Evolutionary conservation across 441 rosid species (phyloP).

Genomic region (Hura crepitans): DNA sequence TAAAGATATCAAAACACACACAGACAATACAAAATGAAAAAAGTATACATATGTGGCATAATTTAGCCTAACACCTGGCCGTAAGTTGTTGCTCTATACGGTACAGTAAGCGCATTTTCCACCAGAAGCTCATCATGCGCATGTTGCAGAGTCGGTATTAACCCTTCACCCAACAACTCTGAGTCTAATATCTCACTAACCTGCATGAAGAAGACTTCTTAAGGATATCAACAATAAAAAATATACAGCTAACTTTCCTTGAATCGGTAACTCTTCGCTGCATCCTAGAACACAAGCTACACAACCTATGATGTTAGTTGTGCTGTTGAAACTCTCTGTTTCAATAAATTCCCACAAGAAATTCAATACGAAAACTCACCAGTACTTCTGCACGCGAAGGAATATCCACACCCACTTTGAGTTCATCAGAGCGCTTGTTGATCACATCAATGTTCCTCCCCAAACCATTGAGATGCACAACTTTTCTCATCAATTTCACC

Average conservation of each 20-base stretch:
- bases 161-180: conserved; percentile 92
- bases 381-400: conserved; percentile 73
- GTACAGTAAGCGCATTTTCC: conserved; percentile 75
- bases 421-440: conserved; percentile 83
- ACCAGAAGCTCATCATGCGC: conserved; percentile 80
- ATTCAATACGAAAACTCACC: conserved; percentile 43
- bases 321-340: neutral
- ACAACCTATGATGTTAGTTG: neutral
- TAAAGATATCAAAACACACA: neutral
- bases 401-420: conserved; percentile 59
- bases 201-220: conserved; percentile 33
- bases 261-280: conserved; percentile 9
- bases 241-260: neutral
- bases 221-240: neutral
- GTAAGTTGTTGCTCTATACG: conserved; percentile 73
- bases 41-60: neutral
- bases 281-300: neutral
- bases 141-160: conserved; percentile 90
- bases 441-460: conserved; percentile 48
- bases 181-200: conserved; percentile 96
- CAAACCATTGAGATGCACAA: conserved; percentile 63
- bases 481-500: conserved; percentile 90
- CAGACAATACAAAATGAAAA: neutral
- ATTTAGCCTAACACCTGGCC: conserved; percentile 62
- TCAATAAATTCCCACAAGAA: neutral